These are phyloP conservation scores for Trypanosoma cruzi DNA, from an alignment of 208 protist genomes.

Conservation along the genomic window DNA sequence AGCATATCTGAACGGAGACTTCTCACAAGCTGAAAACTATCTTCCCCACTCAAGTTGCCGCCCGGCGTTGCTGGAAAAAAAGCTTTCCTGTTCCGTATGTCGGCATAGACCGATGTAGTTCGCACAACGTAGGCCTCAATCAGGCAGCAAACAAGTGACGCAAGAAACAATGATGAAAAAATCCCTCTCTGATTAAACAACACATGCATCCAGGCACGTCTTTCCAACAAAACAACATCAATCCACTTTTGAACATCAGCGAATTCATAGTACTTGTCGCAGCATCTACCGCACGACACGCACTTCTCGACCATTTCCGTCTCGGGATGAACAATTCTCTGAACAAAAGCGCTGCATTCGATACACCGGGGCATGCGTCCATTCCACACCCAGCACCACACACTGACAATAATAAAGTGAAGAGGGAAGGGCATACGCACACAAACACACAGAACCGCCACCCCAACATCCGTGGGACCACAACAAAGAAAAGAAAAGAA, in stretches of 20 bases:
- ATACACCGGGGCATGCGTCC: conserved; percentile 74
- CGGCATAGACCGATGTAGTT: conserved; percentile 39
- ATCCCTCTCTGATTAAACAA: conserved; percentile 59
- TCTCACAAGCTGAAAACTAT: conserved; percentile 70
- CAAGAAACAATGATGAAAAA: conserved; percentile 23
- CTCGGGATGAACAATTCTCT: conserved; percentile 66
- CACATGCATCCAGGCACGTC: conserved; percentile 75
- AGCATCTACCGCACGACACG: conserved; percentile 46
- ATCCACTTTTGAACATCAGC: conserved; percentile 73
- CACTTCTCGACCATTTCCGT: conserved; percentile 80
- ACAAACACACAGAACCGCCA: not conserved
- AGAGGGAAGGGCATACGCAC: not conserved
- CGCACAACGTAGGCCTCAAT: conserved; percentile 75
- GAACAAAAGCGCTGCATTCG: conserved; percentile 57
- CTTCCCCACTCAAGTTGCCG: conserved; percentile 15
- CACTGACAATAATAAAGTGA: not conserved
- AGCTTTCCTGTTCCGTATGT: conserved; percentile 5
- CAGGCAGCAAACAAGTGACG: conserved; percentile 51
- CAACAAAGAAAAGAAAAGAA: no score
- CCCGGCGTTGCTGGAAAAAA: not conserved
- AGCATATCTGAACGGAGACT: conserved; percentile 46
- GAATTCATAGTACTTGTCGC: conserved; percentile 84
- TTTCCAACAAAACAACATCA: conserved; percentile 67
- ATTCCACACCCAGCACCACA: not conserved
- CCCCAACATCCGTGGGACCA: not conserved